Evolutionary conservation across 2,329 filamentous ascomycete genomes (phyloP).

Genomic region (Pseudogymnoascus sp.): DNA sequence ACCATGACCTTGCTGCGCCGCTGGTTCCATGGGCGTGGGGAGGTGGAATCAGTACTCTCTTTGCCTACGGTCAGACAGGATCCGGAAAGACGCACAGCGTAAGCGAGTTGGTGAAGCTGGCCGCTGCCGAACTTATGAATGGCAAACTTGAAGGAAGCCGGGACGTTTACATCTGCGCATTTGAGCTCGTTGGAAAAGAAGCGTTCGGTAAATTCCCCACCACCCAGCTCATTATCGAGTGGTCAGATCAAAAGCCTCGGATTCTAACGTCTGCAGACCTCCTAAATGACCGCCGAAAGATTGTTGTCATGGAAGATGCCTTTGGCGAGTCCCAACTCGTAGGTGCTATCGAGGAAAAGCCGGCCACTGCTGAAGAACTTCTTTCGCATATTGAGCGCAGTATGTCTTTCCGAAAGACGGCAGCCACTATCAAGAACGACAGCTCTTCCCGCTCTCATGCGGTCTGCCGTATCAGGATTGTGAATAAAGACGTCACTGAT

Average conservation of each 20-base stretch:
- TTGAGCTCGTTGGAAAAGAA: slow-evolving; percentile 81
- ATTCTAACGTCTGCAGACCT: slow-evolving; percentile 29
- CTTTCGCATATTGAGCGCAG: slow-evolving; percentile 82
- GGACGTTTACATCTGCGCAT: slow-evolving; percentile 83
- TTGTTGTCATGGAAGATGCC: slow-evolving; percentile 40
- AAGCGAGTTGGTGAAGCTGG: slow-evolving; percentile 35
- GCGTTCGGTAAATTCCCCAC: slow-evolving; percentile 37
- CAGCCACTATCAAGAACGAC: slow-evolving; percentile 39
- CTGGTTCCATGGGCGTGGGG: slow-evolving; percentile 40
- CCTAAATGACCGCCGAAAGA: slow-evolving; percentile 34
- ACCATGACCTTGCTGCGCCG: slow-evolving; percentile 12
- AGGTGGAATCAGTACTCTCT: slow-evolving; percentile 42
- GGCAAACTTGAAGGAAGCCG: slow-evolving; percentile 72
- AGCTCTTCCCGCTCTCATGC: slow-evolving; percentile 42
- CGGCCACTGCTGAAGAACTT: slow-evolving; percentile 43
- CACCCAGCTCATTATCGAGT: slow-evolving; percentile 7
- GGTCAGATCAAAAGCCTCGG: not conserved
- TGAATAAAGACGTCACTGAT: slow-evolving; percentile 24
- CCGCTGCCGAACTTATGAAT: slow-evolving; percentile 59
- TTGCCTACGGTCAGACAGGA: slow-evolving; percentile 43
- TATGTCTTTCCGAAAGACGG: slow-evolving; percentile 35
- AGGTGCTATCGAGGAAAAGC: slow-evolving; percentile 35
- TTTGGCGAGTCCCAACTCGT: slow-evolving; percentile 38
- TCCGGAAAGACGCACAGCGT: slow-evolving; percentile 43
- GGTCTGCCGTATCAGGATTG: slow-evolving; percentile 40